phyloP scores from a whole-genome alignment of 805 yeast species.

The Myxozyma udenii region DNA sequence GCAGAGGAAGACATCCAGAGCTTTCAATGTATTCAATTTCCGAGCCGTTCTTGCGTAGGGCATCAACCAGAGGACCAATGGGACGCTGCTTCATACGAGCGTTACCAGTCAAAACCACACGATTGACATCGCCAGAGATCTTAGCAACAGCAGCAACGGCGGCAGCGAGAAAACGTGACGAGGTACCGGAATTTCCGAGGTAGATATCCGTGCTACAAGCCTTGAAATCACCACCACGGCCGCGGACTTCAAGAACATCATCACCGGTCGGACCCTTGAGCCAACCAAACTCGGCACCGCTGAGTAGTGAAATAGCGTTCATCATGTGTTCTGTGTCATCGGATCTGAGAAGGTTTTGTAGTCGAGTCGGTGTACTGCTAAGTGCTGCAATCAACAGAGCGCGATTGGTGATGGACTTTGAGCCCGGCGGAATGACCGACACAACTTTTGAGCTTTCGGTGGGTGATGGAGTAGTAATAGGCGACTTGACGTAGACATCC shows the following conservation, averaged over 20 bases:
- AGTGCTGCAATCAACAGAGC: constrained; percentile 91
- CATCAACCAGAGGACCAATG: constrained; percentile 92
- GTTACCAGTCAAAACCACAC: constrained; percentile 81
- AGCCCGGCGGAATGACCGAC: constrained; percentile 84
- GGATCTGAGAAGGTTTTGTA: constrained; percentile 85
- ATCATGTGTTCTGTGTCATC: constrained; percentile 96
- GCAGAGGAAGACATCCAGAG: constrained; percentile 82
- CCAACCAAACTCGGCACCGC: constrained; percentile 77
- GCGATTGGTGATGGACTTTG: constrained; percentile 93
- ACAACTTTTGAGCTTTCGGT: constrained; percentile 31
- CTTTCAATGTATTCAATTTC: constrained; percentile 65
- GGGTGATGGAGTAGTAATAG: constrained; percentile 38
- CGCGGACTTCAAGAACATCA: constrained; percentile 77
- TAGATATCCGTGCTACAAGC: constrained; percentile 69
- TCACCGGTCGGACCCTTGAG: constrained; percentile 65
- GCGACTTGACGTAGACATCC: constrained; percentile 56
- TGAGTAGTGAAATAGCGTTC: constrained; percentile 71
- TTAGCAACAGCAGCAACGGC: constrained; percentile 79
- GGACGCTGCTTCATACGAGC: constrained; percentile 97
- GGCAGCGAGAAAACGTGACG: constrained; percentile 81
- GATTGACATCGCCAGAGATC: constrained; percentile 42
- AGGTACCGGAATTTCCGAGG: constrained; percentile 97
- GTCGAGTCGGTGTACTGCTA: constrained; percentile 77
- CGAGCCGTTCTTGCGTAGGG: constrained; percentile 78
- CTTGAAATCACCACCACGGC: constrained; percentile 68